These are phyloP conservation scores for Datisca glomerata DNA, from an alignment of 306 rosid species.

Conservation along the genomic window DNA sequence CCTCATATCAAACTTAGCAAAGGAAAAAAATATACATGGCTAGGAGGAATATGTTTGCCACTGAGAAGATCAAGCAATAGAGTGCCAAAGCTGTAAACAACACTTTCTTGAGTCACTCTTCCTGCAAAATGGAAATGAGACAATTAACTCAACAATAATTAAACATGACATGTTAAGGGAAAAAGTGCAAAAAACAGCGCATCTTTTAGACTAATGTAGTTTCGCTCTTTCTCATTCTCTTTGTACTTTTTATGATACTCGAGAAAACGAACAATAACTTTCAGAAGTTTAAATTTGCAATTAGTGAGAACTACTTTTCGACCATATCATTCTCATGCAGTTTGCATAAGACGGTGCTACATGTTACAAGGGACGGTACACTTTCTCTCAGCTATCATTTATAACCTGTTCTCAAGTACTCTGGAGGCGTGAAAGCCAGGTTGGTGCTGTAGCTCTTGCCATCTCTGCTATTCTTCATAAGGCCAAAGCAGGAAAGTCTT, in stretches of 20 bases:
- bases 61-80: slow-evolving; percentile 85
- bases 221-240: neutral
- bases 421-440: slow-evolving; percentile 98
- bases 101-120: slow-evolving; percentile 78
- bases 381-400: neutral
- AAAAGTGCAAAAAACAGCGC: neutral
- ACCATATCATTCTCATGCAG: slow-evolving; percentile 5
- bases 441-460: slow-evolving; percentile 96
- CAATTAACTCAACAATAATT: slow-evolving; percentile 5
- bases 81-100: slow-evolving; percentile 83
- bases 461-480: slow-evolving; percentile 98
- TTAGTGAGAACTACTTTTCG: neutral
- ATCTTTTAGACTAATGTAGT: neutral
- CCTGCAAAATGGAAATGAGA: slow-evolving; percentile 38
- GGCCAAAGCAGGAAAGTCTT: slow-evolving; percentile 95
- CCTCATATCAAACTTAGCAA: slow-evolving; percentile 9
- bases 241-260: neutral
- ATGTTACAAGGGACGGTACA: neutral
- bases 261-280: neutral
- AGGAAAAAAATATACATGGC: slow-evolving; percentile 44
- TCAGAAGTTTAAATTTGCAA: neutral
- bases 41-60: slow-evolving; percentile 91
- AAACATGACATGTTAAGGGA: neutral
- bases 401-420: slow-evolving; percentile 89
- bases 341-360: neutral